These are phyloP conservation scores for Diaporthe batatas DNA, from an alignment of 2,329 filamentous ascomycete species.

Conservation along the genomic window DNA sequence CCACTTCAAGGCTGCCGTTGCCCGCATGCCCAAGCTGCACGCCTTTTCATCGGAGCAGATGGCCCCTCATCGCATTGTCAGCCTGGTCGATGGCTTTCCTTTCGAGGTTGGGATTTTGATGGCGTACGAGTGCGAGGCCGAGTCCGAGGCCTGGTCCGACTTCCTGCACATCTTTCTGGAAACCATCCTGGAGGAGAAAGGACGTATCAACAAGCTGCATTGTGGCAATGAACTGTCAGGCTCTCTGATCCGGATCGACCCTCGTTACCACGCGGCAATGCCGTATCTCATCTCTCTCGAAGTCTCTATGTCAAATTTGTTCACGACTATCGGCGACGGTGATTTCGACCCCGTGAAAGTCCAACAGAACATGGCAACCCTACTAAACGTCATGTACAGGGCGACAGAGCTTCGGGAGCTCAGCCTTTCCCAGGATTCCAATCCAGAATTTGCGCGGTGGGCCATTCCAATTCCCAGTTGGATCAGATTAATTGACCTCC, in stretches of 20 bases:
- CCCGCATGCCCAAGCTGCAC: background rate
- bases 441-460: background rate
- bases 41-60: background rate
- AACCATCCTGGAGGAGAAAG: background rate
- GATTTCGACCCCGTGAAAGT: too few species aligned
- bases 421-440: background rate
- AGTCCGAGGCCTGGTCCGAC: background rate
- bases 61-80: background rate
- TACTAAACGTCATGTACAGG: background rate
- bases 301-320: background rate
- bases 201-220: background rate
- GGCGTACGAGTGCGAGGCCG: background rate
- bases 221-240: background rate
- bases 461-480: fast-evolving
- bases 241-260: background rate
- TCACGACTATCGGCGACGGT: too few species aligned
- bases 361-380: background rate
- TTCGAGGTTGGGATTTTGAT: background rate
- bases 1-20: background rate
- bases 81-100: background rate
- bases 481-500: too few species aligned
- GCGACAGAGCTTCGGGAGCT: background rate
- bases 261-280: background rate
- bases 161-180: background rate
- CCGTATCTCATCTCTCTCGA: background rate